Evolutionary conservation across 208 protist species (phyloP).

Genomic region (Histomonas meleagridis): DNA sequence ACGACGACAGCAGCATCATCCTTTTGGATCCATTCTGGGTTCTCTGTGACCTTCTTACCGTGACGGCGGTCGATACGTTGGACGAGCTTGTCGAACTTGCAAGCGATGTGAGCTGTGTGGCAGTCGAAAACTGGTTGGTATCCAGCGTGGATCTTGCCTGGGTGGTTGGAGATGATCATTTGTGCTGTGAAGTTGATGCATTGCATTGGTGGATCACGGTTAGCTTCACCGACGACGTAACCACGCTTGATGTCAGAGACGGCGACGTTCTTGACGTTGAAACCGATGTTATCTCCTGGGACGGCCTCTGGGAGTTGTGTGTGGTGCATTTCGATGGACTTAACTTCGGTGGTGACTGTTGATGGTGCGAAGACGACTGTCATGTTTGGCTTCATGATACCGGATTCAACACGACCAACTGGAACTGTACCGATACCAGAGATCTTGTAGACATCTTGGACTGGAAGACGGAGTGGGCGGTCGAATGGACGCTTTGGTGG

Average conservation of each 20-base stretch:
- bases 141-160: constrained; percentile 46
- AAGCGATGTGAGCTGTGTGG: constrained; percentile 53
- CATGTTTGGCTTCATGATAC: constrained; percentile 48
- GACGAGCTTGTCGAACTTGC: constrained; percentile 47
- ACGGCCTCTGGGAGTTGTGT: constrained; percentile 58
- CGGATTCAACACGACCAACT: constrained; percentile 51
- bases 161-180: constrained; percentile 42
- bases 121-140: constrained; percentile 54
- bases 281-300: constrained; percentile 63
- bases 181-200: background rate
- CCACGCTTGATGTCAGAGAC: constrained; percentile 42
- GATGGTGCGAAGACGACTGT: constrained; percentile 54
- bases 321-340: constrained; percentile 75
- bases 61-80: constrained; percentile 49
- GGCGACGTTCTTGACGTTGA: constrained; percentile 53
- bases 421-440: constrained; percentile 47
- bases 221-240: background rate
- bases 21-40: constrained; percentile 43
- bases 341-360: constrained; percentile 55
- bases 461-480: constrained; percentile 45
- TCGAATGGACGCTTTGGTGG: constrained; percentile 22
- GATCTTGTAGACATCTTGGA: constrained; percentile 46
- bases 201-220: background rate
- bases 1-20: constrained; percentile 47
- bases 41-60: constrained; percentile 40